Evolutionary conservation across 192 early-diverging fungal species (phyloP), one percentile per base, ranked within the genome.

Genomic region (Cetraspora pellucida): DNA sequence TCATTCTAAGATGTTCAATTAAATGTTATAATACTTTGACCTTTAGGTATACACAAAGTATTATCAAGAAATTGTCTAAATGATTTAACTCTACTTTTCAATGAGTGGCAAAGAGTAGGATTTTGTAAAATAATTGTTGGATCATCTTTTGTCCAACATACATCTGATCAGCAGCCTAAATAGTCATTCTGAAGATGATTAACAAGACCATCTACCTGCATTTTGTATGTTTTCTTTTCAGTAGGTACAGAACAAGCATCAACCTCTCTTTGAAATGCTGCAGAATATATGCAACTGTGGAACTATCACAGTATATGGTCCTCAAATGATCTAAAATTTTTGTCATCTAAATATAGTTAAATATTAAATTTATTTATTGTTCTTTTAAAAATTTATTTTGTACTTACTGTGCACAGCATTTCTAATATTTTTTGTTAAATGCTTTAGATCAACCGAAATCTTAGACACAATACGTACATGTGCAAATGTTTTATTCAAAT

Each of bases 81-180:
- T 30, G 27, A n/a, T n/a, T 65, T 13, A 65, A 65, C 37, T 44
- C 31, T 2, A 1, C 2, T 8, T 65, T 43, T 6, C 9, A 7
- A 14, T 31, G 16, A 65, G 19, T 31, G 27, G 27, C 37, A n/a
- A 31, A 65, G 19, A 37, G 11, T 65, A 1, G 19, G 37, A n/a
- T 37, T 44, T 44, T 65, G 31, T n/a, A 65, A 43, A 9, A 28
- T 6, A 10, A 64, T 10, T 13, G 23, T 28, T 19, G 61, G 17
- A 64, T 64, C 30, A 65, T 65, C 43, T 8, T 65, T 65, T 19
- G 31, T 65, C 63, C 37, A 65, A 19, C 63, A 65, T 31, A 65
- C 7, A 17, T 65, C 43, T n/a, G 7, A n/a, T 19, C 37, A 65
- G 16, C 14, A 65, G 10, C 16, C 8, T 0, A 1, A 31, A 44